A percentile compares a stretch with the other conserved stretches of the same genome.
These are phyloP conservation scores for Uncinocarpus reesii DNA, from an alignment of 2,329 filamentous ascomycete species.

Conservation along the genomic window DNA sequence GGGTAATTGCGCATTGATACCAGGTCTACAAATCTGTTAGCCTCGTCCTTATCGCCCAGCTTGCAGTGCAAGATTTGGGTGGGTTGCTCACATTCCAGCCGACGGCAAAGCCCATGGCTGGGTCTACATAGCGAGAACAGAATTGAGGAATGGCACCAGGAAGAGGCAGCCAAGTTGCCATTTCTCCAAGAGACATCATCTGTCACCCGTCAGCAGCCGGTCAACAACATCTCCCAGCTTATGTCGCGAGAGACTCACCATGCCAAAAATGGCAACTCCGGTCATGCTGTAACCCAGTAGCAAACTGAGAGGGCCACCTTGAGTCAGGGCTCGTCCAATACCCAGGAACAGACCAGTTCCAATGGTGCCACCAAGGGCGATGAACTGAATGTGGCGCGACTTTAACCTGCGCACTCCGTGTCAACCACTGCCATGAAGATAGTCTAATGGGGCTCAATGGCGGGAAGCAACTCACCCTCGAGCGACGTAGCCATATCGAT, in stretches of 20 bases:
- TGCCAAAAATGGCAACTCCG: constrained; percentile 38
- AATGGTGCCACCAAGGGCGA: constrained; percentile 50
- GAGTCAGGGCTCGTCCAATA: constrained; percentile 43
- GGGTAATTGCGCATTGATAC: constrained; percentile 26
- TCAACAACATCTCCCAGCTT: not conserved
- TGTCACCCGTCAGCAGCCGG: constrained; percentile 8
- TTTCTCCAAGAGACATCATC: constrained; percentile 39
- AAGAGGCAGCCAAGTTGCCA: constrained; percentile 41
- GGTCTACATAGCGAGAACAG: constrained; percentile 36
- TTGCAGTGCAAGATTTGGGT: too few species aligned
- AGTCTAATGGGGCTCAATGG: constrained; percentile 15
- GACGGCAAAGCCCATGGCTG: constrained; percentile 40
- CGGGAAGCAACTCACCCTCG: constrained; percentile 33
- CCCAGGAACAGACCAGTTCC: constrained; percentile 48
- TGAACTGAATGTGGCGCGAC: constrained; percentile 49
- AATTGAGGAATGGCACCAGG: constrained; percentile 41
- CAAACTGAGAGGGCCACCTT: constrained; percentile 32
- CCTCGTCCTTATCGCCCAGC: not conserved
- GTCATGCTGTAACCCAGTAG: constrained; percentile 43
- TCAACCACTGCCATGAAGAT: not conserved
- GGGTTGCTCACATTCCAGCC: constrained; percentile 46
- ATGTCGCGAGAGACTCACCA: constrained; percentile 21
- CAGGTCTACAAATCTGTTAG: constrained; percentile 22
- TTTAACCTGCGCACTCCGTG: constrained; percentile 30
- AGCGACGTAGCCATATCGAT: constrained; percentile 43